Evolutionary conservation across 83 land plant genomes (phyloP).

Genomic region (Thuja plicata): DNA sequence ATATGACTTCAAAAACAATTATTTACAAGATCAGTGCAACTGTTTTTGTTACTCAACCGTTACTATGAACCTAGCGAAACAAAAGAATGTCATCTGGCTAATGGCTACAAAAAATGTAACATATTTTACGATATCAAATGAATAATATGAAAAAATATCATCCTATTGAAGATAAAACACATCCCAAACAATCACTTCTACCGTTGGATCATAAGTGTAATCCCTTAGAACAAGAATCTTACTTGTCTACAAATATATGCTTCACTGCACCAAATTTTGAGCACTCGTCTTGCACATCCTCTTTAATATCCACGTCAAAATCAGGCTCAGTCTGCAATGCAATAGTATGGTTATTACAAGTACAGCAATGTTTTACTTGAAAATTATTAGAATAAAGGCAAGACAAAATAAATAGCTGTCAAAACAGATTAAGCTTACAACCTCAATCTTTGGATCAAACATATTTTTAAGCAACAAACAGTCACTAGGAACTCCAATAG

Average conservation of each 20-base stretch:
- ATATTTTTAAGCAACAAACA: slow-evolving; percentile 89
- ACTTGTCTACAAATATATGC: slow-evolving; percentile 66
- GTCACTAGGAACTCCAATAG: slow-evolving; percentile 86
- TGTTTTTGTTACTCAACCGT: neutral
- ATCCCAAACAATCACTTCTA: neutral
- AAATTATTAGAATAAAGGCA: neutral
- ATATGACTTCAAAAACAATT: neutral
- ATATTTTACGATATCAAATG: no score
- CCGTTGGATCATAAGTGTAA: neutral
- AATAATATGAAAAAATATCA: no score
- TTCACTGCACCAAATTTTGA: slow-evolving; percentile 55
- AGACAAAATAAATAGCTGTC: neutral
- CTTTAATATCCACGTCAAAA: slow-evolving; percentile 59
- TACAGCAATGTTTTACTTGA: neutral
- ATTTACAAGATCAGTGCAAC: neutral
- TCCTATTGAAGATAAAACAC: neutral
- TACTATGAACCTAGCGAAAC: neutral
- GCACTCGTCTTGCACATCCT: slow-evolving; percentile 61
- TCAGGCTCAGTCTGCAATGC: slow-evolving; percentile 51
- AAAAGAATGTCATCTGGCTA: neutral
- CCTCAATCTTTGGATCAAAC: slow-evolving; percentile 97
- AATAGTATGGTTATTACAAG: neutral
- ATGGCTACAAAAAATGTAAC: neutral
- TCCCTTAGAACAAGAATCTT: slow-evolving; percentile 10
- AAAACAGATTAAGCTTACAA: slow-evolving; percentile 12